These are phyloP conservation scores for Volvariella volvacea DNA, from an alignment of 1,284 basidiomycete species.

Conservation along the genomic window DNA sequence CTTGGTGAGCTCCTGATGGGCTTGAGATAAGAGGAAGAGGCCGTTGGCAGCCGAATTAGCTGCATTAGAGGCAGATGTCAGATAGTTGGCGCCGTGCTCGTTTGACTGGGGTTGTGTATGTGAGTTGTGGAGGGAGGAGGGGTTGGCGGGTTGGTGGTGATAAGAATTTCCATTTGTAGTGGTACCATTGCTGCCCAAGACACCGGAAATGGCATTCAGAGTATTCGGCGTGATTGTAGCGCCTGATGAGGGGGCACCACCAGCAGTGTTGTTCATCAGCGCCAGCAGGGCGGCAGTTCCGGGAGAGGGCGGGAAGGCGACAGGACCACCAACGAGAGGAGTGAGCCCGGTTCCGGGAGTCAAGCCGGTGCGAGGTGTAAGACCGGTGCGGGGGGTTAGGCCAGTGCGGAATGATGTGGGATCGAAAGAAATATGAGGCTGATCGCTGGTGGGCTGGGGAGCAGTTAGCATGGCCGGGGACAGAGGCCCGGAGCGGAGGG, in stretches of 20 bases:
- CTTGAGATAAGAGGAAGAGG: conserved; percentile 88
- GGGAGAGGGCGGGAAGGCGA: conserved; percentile 80
- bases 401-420: conserved; percentile 76
- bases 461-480: conserved; percentile 94
- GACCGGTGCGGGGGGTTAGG: conserved; percentile 83
- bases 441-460: conserved; percentile 46
- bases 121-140: conserved; percentile 10
- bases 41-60: conserved; percentile 76
- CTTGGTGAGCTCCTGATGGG: conserved; percentile 94
- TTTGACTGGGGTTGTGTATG: conserved; percentile 15
- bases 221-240: conserved; percentile 90
- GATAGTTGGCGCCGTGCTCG: conserved; percentile 26
- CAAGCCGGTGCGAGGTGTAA: conserved; percentile 79
- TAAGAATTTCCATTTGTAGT: conserved; percentile 15
- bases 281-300: conserved; percentile 91
- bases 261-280: conserved; percentile 72
- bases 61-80: conserved; percentile 39
- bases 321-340: conserved; percentile 72
- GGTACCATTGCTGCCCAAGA: conserved; percentile 37
- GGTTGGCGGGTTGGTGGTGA: conserved; percentile 23
- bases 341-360: conserved; percentile 82
- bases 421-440: conserved; percentile 57
- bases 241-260: conserved; percentile 34
- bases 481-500: conserved; percentile 85
- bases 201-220: conserved; percentile 74